A percentile compares a stretch with the other conserved stretches of the same genome.
Conservation (phyloP, 2,329 filamentous ascomycete genomes). For the Apiospora hydei region DNA sequence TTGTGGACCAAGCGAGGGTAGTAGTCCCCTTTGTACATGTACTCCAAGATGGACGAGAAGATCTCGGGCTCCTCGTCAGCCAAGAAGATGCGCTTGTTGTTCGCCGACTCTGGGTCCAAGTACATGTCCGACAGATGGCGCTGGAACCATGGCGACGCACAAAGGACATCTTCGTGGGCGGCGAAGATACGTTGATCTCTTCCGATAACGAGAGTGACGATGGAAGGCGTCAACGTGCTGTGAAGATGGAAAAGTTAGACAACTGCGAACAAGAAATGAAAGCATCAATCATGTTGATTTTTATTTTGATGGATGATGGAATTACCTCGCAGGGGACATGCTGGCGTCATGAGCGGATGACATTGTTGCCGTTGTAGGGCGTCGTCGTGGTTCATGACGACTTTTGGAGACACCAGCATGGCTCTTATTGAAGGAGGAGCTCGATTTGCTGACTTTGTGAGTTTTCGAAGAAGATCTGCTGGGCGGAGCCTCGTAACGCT, state of each 20-base stretch:
- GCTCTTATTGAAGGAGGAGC: conserved; percentile 62
- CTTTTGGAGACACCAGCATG: conserved; percentile 59
- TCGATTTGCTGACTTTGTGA: conserved; percentile 58
- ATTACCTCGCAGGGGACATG: conserved; percentile 53
- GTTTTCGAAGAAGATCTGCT: conserved; percentile 62
- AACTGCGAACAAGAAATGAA: conserved; percentile 24
- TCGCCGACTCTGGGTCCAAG: conserved; percentile 64
- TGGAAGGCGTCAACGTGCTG: conserved; percentile 68
- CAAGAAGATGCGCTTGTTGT: conserved; percentile 76
- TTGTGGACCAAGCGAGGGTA: conserved; percentile 84
- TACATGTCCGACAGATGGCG: conserved; percentile 68
- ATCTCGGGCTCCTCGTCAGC: conserved; percentile 89
- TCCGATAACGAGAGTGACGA: conserved; percentile 84
- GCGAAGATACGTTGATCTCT: conserved; percentile 86
- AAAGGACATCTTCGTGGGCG: conserved; percentile 86
- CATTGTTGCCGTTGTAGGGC: conserved; percentile 56
- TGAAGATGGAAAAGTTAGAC: conserved; percentile 24
- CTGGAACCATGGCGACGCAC: conserved; percentile 80
- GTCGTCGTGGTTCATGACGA: conserved; percentile 59
- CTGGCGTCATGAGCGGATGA: conserved; percentile 47
- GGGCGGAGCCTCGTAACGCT: conserved; percentile 36
- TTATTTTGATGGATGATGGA: conserved; percentile 6
- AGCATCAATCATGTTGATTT: neutral
- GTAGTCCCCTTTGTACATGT: conserved; percentile 93
- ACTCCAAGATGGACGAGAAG: conserved; percentile 89